These are phyloP conservation scores for Pyrenophora graminea DNA, from an alignment of 2,329 filamentous ascomycete species.

Conservation along the genomic window DNA sequence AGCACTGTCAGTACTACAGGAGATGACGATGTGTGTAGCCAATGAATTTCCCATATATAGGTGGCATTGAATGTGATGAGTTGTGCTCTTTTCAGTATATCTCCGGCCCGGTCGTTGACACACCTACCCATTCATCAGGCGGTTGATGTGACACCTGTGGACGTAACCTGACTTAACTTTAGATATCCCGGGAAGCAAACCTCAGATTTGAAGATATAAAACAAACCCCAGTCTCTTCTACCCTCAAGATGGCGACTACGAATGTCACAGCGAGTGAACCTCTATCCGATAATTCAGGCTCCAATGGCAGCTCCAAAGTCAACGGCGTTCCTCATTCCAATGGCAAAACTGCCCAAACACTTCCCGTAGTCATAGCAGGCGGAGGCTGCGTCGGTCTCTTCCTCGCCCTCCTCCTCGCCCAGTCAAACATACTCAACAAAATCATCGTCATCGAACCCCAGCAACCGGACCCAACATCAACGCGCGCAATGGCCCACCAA, in stretches of 20 bases:
- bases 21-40: not conserved
- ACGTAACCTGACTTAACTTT: no score
- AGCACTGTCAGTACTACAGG: not conserved
- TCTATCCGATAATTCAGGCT: not conserved
- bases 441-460: constrained; percentile 43
- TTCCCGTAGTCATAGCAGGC: constrained; percentile 46
- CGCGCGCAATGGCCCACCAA: constrained; percentile 51
- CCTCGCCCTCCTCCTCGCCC: constrained; percentile 46
- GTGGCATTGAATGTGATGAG: not conserved
- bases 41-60: not conserved
- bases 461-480: constrained; percentile 33
- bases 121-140: no score
- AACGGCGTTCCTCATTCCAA: not conserved
- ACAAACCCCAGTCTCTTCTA: not conserved
- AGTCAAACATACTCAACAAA: constrained; percentile 38
- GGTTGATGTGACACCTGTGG: no score
- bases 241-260: constrained; percentile 1
- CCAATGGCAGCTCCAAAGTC: not conserved
- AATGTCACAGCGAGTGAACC: not conserved
- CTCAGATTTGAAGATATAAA: not conserved
- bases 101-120: no score
- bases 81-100: no score
- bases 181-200: no score
- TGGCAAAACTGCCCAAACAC: not conserved
- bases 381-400: constrained; percentile 50